Conservation (phyloP, 192 early-diverging fungal genomes). For the Backusella tuberculispora region DNA sequence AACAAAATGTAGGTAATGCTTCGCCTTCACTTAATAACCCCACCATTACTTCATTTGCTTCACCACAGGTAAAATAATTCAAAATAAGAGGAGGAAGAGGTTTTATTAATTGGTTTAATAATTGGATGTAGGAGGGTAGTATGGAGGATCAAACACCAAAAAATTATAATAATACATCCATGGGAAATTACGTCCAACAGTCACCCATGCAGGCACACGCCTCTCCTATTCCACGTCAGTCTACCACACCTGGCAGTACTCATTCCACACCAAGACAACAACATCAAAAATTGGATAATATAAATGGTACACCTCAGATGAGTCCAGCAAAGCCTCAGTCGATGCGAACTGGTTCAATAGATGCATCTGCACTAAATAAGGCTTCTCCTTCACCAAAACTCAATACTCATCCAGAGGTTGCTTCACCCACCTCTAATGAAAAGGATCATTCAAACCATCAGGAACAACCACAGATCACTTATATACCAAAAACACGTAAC, state of each 20-base stretch:
- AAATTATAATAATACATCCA: background rate
- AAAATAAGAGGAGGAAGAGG: background rate
- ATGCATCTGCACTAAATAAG: background rate
- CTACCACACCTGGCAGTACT: conserved; percentile 18
- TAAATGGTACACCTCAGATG: conserved; percentile 23
- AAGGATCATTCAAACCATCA: background rate
- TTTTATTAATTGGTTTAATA: background rate
- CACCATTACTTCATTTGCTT: conserved; percentile 10
- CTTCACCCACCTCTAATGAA: conserved; percentile 6
- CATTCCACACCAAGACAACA: conserved; percentile 26
- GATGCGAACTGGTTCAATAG: background rate
- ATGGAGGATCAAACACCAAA: conserved; percentile 46
- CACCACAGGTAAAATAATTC: conserved; percentile 10
- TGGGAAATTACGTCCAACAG: conserved; percentile 19
- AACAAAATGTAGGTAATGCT: conserved; percentile 8
- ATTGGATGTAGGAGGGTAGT: conserved; percentile 36
- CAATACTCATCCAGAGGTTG: background rate
- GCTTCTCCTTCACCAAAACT: background rate
- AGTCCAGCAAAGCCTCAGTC: conserved; percentile 7
- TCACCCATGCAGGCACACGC: conserved; percentile 17
- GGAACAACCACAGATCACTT: conserved; percentile 32
- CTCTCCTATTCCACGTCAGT: conserved; percentile 23
- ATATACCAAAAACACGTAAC: conserved; percentile 63
- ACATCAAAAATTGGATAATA: conserved; percentile 26
- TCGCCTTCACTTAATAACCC: conserved; percentile 21